Evolutionary conservation across 441 rosid genomes (phyloP).

Genomic region (Gossypium davidsonii): DNA sequence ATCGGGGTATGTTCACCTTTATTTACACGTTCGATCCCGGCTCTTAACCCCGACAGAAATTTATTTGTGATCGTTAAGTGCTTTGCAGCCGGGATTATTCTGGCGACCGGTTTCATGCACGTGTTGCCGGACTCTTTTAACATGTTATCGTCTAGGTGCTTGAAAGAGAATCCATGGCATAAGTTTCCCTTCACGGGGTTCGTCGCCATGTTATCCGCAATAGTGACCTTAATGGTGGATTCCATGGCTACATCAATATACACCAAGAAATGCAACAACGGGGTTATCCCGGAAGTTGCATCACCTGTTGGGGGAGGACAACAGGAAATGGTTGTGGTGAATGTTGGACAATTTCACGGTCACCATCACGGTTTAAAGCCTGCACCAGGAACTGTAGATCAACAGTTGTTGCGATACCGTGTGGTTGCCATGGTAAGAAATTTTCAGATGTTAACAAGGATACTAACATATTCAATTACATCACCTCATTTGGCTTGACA

Average conservation of each 20-base stretch:
- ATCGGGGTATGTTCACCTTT: constrained; percentile 37
- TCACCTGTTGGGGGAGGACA: neutral
- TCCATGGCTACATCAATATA: constrained; percentile 27
- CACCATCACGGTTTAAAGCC: constrained; percentile 9
- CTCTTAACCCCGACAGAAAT: constrained; percentile 24
- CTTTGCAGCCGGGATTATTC: constrained; percentile 43
- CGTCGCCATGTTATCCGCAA: constrained; percentile 42
- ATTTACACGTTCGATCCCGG: constrained; percentile 20
- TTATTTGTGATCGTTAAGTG: constrained; percentile 30
- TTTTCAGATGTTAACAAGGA: neutral
- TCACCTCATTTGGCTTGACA: neutral
- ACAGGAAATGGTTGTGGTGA: constrained; percentile 13
- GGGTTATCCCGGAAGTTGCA: constrained; percentile 22
- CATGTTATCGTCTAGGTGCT: constrained; percentile 26
- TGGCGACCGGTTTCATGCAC: constrained; percentile 52
- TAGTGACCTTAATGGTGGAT: constrained; percentile 39
- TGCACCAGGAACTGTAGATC: constrained; percentile 10
- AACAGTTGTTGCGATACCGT: constrained; percentile 40
- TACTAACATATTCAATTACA: neutral
- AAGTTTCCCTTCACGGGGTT: constrained; percentile 46
- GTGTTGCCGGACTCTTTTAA: constrained; percentile 43
- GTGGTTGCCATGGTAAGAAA: constrained; percentile 26
- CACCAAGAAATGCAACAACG: constrained; percentile 5
- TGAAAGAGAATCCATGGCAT: constrained; percentile 36
- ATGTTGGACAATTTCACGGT: constrained; percentile 45